Evolutionary conservation across 83 land plant genomes (phyloP).

Genomic region (Thuja plicata): DNA sequence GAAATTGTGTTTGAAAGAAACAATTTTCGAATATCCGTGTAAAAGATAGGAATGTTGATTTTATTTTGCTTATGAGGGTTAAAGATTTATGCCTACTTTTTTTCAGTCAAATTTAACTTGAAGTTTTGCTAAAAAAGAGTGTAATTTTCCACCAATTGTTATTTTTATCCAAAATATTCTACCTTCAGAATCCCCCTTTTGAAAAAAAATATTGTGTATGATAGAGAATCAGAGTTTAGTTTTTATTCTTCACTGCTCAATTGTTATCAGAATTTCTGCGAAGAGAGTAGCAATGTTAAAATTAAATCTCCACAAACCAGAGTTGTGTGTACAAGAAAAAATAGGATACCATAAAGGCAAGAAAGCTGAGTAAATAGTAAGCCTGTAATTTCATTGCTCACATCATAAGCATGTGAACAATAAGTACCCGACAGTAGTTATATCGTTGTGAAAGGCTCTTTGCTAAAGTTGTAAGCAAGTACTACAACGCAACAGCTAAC

Average conservation of each 20-base stretch:
- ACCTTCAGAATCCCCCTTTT: neutral
- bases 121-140: too few species aligned
- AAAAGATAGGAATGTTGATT: too few species aligned
- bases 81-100: neutral
- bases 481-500: too few species aligned
- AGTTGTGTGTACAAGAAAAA: neutral
- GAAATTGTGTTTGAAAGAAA: too few species aligned
- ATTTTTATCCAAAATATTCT: neutral
- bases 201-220: too few species aligned
- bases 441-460: neutral
- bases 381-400: neutral
- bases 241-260: too few species aligned
- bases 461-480: neutral
- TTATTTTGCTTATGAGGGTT: too few species aligned
- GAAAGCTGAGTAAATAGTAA: neutral
- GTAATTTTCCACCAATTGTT: too few species aligned
- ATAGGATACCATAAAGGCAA: neutral
- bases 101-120: too few species aligned
- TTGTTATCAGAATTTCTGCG: too few species aligned
- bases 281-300: neutral
- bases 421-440: neutral
- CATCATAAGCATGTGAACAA: neutral
- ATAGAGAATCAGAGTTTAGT: too few species aligned
- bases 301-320: neutral
- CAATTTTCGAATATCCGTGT: too few species aligned